Percentiles rank a stretch among this genome's conserved stretches.
phyloP scores from a whole-genome alignment of 129 eudicot genomes.

The Centrapalus pauciflorus region DNA sequence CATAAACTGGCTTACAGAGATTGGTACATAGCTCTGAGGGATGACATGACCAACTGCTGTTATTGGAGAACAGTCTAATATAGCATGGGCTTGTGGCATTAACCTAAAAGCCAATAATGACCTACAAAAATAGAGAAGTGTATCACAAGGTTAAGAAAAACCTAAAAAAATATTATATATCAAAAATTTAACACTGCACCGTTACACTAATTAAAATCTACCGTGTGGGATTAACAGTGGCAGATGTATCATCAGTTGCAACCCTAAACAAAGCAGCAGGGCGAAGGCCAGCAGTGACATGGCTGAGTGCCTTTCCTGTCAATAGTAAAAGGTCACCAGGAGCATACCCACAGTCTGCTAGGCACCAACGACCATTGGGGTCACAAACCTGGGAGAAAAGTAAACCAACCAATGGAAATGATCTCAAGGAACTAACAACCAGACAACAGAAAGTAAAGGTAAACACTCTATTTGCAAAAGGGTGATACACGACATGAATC shows the following conservation, averaged over 20 bases:
- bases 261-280: slow-evolving; percentile 75
- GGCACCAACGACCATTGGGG: slow-evolving; percentile 95
- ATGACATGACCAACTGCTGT: slow-evolving; percentile 89
- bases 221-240: slow-evolving; percentile 58
- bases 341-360: slow-evolving; percentile 63
- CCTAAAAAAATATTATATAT: not conserved
- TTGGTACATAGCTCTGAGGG: slow-evolving; percentile 92
- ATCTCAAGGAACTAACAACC: slow-evolving; percentile 4
- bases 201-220: slow-evolving; percentile 24
- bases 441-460: no score
- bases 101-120: slow-evolving; percentile 89
- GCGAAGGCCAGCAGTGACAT: slow-evolving; percentile 87
- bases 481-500: no score
- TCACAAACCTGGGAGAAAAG: slow-evolving; percentile 74
- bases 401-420: slow-evolving; percentile 25
- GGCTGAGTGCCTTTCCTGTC: slow-evolving; percentile 92
- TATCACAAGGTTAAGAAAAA: slow-evolving; percentile 10
- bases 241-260: slow-evolving; percentile 45
- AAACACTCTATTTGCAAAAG: no score
- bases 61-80: slow-evolving; percentile 78
- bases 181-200: not conserved
- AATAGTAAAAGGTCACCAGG: slow-evolving; percentile 80
- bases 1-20: slow-evolving; percentile 97
- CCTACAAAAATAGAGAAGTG: no score
- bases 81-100: slow-evolving; percentile 89